Evolutionary conservation across 805 yeast genomes (phyloP).

Genomic region (Sungouiella blattae): DNA sequence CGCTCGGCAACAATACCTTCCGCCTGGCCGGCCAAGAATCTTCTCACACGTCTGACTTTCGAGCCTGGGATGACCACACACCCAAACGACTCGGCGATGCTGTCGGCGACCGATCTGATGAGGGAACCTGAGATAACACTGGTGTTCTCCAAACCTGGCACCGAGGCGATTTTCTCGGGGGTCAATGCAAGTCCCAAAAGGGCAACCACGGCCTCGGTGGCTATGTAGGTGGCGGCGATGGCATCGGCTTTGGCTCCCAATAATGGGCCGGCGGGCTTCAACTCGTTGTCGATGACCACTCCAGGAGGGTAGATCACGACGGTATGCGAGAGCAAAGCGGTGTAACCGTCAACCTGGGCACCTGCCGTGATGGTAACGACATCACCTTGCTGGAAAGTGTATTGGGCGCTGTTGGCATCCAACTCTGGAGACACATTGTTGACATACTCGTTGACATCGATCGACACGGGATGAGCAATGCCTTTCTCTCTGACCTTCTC

Average conservation of each 20-base stretch:
- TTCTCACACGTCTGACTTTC: slow-evolving; percentile 83
- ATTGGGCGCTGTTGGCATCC: slow-evolving; percentile 47
- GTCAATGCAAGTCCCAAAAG: slow-evolving; percentile 68
- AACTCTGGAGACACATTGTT: slow-evolving; percentile 85
- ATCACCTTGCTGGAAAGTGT: slow-evolving; percentile 68
- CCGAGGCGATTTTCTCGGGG: slow-evolving; percentile 62
- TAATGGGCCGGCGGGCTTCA: slow-evolving; percentile 70
- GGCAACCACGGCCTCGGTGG: slow-evolving; percentile 79
- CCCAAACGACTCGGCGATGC: slow-evolving; percentile 79
- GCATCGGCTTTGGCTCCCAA: slow-evolving; percentile 88
- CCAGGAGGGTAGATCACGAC: slow-evolving; percentile 76
- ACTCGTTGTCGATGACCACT: slow-evolving; percentile 25
- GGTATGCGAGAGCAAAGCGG: slow-evolving; percentile 84
- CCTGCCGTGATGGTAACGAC: slow-evolving; percentile 82
- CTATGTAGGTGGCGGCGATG: slow-evolving; percentile 81
- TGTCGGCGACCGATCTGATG: slow-evolving; percentile 75
- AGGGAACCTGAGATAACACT: slow-evolving; percentile 58
- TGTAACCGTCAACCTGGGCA: slow-evolving; percentile 93
- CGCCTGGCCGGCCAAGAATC: slow-evolving; percentile 94
- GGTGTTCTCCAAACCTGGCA: slow-evolving; percentile 20
- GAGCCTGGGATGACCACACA: slow-evolving; percentile 91
- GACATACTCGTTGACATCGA: slow-evolving; percentile 77
- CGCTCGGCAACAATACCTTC: slow-evolving; percentile 89
- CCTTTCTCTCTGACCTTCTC: slow-evolving; percentile 76
- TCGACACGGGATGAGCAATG: slow-evolving; percentile 85